Evolutionary conservation across 2,329 filamentous ascomycete genomes (phyloP).

Genomic region (Amylocarpus encephaloides): DNA sequence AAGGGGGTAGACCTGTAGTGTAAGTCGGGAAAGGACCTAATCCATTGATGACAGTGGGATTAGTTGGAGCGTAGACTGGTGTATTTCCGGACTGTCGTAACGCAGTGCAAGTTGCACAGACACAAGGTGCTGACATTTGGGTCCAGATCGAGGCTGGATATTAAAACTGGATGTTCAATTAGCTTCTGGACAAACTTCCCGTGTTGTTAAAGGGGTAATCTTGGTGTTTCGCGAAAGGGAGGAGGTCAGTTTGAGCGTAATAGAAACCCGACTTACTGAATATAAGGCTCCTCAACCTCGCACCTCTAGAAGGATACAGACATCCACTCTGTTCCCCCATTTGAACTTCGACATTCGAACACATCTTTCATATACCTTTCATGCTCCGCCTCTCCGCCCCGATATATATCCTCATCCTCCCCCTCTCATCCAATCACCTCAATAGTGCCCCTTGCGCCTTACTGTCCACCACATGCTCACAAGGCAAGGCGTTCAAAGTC

Average conservation of each 20-base stretch:
- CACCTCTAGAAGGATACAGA: background rate
- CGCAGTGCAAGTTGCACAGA: slow-evolving; percentile 2
- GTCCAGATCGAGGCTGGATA: background rate
- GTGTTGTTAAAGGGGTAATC: too few species aligned
- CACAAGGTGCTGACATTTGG: slow-evolving; percentile 2
- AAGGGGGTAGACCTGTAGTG: background rate
- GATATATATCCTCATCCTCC: background rate
- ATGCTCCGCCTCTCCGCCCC: background rate
- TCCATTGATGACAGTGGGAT: background rate
- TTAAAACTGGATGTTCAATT: background rate
- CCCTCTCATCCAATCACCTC: background rate
- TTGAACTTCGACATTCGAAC: background rate
- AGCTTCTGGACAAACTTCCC: background rate
- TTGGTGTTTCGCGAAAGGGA: background rate
- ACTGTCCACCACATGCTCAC: background rate
- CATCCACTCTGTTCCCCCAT: background rate
- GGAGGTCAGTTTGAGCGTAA: background rate
- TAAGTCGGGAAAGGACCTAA: background rate
- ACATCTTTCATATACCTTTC: slow-evolving; percentile 4
- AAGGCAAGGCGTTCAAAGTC: slow-evolving; percentile 2
- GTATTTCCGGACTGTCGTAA: background rate
- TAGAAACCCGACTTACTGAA: background rate
- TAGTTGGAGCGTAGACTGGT: background rate
- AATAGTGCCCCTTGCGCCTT: background rate
- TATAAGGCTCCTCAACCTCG: background rate